phyloP scores from a whole-genome alignment of 1,139 yeast genomes.

The Nakaseomyces bracarensis region DNA sequence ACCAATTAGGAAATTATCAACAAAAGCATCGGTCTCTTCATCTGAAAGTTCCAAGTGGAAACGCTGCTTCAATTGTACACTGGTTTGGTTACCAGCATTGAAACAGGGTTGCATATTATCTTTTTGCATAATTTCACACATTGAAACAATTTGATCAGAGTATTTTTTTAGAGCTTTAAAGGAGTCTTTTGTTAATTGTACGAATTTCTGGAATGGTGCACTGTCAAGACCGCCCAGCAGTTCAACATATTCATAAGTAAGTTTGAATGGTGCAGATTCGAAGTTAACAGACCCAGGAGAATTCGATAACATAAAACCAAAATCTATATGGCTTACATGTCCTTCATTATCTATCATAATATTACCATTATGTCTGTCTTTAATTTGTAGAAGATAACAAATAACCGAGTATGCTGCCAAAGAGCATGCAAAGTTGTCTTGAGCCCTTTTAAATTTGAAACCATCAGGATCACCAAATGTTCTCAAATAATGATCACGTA shows the following conservation, averaged over 20 bases:
- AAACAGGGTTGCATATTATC: constrained; percentile 89
- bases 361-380: constrained; percentile 95
- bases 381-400: constrained; percentile 81
- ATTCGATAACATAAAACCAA: constrained; percentile 84
- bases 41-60: constrained; percentile 70
- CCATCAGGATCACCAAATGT: constrained; percentile 59
- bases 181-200: constrained; percentile 55
- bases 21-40: constrained; percentile 65
- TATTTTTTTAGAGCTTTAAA: constrained; percentile 64
- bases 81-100: constrained; percentile 76
- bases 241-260: constrained; percentile 81
- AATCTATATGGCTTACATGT: constrained; percentile 90
- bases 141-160: constrained; percentile 61
- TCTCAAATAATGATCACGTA: constrained; percentile 67
- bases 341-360: constrained; percentile 92
- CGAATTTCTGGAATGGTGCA: constrained; percentile 50
- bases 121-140: constrained; percentile 89
- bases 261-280: constrained; percentile 93
- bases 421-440: constrained; percentile 73
- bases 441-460: constrained; percentile 56
- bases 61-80: constrained; percentile 67
- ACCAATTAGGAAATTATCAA: constrained; percentile 62
- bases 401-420: constrained; percentile 84
- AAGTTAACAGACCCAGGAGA: constrained; percentile 95
- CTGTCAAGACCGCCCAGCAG: constrained; percentile 72